Base-by-base conservation (phyloP, 768 basidiomycete genomes). In the Termitomyces sp. region DNA sequence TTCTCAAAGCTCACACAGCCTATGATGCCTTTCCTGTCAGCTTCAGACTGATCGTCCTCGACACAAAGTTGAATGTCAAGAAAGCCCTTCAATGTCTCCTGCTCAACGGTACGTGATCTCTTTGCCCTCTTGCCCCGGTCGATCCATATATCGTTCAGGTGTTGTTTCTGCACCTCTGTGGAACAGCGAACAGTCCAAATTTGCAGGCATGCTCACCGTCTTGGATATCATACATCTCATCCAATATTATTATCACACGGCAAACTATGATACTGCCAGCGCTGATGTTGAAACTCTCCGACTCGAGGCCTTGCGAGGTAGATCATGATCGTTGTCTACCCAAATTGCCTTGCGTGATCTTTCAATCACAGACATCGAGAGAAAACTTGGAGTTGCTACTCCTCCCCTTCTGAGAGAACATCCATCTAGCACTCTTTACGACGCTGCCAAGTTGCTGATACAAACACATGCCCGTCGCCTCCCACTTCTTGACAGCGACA, bases 171-270 rank as follows among this genome's bases (percentile, higher is more conserved):
- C 97, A 0, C 96, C 97, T 12, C 77, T 99, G 24, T 99, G 96
- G 93, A 96, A 98, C 75, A 96, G 93, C 69, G 90, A 93, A 60
- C 84, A 82, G 57, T 95, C 92, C 5, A 83, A 78, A 41, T 99
- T 99, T 65, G 92, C 93, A 9, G 97, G 97, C 57, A 98, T 99
- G 96, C 88, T 99, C 66, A 99, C 97, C 9, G 93, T 98, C n/a
- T 82, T 93, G 55, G 97, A 99, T 70, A 94, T 99, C 69, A 98
- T 99, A 55, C 97, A 99, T 69, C 84, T 99, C 60, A 98, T 99
- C 61, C 97, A 99, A 65, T 97, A 95, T 74, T 99, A 98, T 71
- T 97, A 98, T 71, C 84, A 87, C 45, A 91, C 88, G 2, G 85
- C 89, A 32, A 85, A 85, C 37, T 89, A 84, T 68, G 93, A 93